These are phyloP conservation scores for Wickerhamiella brachini DNA, from an alignment of 805 yeast species.

Conservation along the genomic window DNA sequence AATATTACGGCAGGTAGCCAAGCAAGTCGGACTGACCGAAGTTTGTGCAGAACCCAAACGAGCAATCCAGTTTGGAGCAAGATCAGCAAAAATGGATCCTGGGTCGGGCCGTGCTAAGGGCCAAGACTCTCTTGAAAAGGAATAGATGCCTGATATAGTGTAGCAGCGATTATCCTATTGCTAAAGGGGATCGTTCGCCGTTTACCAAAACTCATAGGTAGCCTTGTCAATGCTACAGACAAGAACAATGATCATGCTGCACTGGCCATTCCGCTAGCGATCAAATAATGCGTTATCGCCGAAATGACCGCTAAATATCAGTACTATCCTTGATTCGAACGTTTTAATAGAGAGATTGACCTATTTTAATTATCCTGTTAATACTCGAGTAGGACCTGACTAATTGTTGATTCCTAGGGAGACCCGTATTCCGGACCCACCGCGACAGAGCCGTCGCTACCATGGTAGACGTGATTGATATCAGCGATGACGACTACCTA, in stretches of 20 bases:
- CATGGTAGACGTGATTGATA: not conserved
- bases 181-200: slow-evolving; percentile 10
- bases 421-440: no score
- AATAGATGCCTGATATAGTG: not conserved
- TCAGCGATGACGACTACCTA: not conserved
- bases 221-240: slow-evolving; percentile 44
- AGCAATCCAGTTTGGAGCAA: slow-evolving; percentile 94
- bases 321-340: no score
- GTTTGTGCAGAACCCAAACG: slow-evolving; percentile 71
- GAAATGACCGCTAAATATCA: no score
- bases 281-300: no score
- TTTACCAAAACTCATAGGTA: slow-evolving; percentile 23
- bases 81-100: slow-evolving; percentile 82
- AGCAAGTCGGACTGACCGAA: slow-evolving; percentile 29
- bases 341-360: no score
- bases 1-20: slow-evolving; percentile 51
- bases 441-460: no score
- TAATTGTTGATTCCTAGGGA: no score
- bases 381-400: no score
- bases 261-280: no score
- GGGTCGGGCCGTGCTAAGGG: slow-evolving; percentile 71
- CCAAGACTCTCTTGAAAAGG: slow-evolving; percentile 25
- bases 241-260: no score
- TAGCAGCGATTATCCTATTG: no score
- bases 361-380: no score